A percentile compares a stretch with the other conserved stretches of the same genome.
These are phyloP conservation scores for Poa pratensis DNA, from an alignment of 176 grass and related monocot species.

Conservation along the genomic window DNA sequence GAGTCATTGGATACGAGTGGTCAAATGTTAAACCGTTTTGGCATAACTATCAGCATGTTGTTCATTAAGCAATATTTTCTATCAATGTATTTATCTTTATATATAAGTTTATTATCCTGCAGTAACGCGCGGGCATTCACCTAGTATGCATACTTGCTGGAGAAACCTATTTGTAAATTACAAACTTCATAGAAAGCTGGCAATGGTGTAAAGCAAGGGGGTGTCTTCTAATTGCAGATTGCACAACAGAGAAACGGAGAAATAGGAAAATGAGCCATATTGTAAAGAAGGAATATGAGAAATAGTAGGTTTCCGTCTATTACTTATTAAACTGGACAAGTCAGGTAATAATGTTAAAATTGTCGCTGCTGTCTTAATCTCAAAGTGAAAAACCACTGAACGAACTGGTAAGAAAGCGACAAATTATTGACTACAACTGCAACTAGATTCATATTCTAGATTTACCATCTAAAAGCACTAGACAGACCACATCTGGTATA, in stretches of 20 bases:
- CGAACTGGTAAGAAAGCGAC: background rate
- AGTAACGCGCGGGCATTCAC: too few species aligned
- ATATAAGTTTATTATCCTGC: too few species aligned
- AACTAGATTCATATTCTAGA: background rate
- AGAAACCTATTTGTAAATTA: slow-evolving; percentile 12
- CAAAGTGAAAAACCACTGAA: slow-evolving; percentile 5
- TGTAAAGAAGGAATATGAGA: background rate
- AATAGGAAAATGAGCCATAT: background rate
- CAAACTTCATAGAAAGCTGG: slow-evolving; percentile 2
- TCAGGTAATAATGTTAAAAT: background rate
- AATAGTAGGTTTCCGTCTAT: background rate
- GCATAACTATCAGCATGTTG: too few species aligned
- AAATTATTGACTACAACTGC: slow-evolving; percentile 8
- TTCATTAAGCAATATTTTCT: too few species aligned
- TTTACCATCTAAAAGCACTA: background rate
- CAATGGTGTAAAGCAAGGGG: slow-evolving; percentile 14
- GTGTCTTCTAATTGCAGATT: slow-evolving; percentile 10
- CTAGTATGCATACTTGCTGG: background rate
- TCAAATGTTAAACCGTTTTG: too few species aligned
- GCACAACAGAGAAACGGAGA: background rate
- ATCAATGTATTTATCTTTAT: too few species aligned
- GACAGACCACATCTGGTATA: background rate
- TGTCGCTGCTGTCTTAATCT: background rate
- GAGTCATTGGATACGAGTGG: too few species aligned
- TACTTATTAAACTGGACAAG: background rate